Evolutionary conservation across 495 filamentous ascomycete species (phyloP), one percentile per base, ranked within the genome.

Genomic region (Gamarada debralockiae): DNA sequence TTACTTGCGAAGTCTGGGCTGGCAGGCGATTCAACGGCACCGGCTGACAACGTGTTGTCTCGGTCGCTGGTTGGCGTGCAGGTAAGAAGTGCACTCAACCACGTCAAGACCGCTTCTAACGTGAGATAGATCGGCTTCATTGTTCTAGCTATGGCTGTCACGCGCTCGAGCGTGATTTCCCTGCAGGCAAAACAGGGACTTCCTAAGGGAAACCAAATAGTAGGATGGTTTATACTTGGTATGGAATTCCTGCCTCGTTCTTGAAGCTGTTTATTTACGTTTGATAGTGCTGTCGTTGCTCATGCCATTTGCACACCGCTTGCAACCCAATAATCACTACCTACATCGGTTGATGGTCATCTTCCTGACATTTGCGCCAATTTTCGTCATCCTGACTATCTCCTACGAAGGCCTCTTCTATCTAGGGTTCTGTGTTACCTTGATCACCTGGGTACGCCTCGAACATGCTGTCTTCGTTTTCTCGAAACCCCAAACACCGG

Each of bases 361-460:
- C 34, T 99, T 97, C 74, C 77, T 99, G 37, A 89, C 92, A 12
- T 97, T 95, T 63, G 85, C 91, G 0, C 95, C 95, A 0, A 85
- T 85, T 10, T 99, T 99, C 65, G 87, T 99, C 64, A 87, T 97
- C 59, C 85, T 99, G 53, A 96, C 91, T 21, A 97, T 97, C 66
- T 95, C 91, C 15, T 99, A 96, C 74, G 95, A 99, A 67, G 93
- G 95, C 0, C 75, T 99, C 3, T 99, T 99, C 70, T 97, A 96
- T 73, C 78, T 96, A 56, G 83, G 84, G 17, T 97, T 97, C 69
- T 91, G 83, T 62, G 73, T 86, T 39, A 84, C 86, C 18, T 75
- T 99, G 9, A 75, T 95, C 52, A 86, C 83, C 54, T 99, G 95
- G 95, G 89, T 96, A 18, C 82, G 83, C 20, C 73, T 97, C 0